Evolutionary conservation across 805 yeast genomes (phyloP).

Genomic region (Barnettozyma vustinii): DNA sequence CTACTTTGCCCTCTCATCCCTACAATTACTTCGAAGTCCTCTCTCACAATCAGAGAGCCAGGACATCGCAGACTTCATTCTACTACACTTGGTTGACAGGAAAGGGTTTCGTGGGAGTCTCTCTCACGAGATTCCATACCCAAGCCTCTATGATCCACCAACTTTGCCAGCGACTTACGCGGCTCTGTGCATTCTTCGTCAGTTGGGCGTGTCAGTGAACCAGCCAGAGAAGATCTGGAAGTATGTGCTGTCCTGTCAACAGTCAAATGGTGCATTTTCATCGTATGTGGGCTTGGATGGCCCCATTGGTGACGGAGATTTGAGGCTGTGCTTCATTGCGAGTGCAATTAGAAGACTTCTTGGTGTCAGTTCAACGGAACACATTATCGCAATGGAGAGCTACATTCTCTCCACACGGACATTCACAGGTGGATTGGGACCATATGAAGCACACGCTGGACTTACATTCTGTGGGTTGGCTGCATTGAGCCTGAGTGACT

Average conservation of each 20-base stretch:
- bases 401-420: conserved; percentile 35
- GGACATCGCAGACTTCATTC: conserved; percentile 39
- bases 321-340: conserved; percentile 73
- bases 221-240: conserved; percentile 42
- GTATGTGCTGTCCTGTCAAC: conserved; percentile 59
- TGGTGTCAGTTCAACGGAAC: background rate
- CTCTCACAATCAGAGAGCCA: conserved; percentile 25
- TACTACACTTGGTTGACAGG: conserved; percentile 36
- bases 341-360: conserved; percentile 36
- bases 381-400: conserved; percentile 32
- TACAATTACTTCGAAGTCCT: conserved; percentile 15
- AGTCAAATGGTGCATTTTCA: conserved; percentile 51
- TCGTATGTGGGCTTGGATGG: conserved; percentile 33
- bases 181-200: conserved; percentile 53
- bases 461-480: conserved; percentile 80
- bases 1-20: conserved; percentile 63
- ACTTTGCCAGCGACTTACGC: conserved; percentile 74
- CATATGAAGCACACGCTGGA: conserved; percentile 79
- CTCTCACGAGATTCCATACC: conserved; percentile 32
- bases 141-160: conserved; percentile 46
- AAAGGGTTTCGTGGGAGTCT: conserved; percentile 57
- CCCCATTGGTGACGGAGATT: conserved; percentile 59
- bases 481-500: conserved; percentile 40
- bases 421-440: conserved; percentile 71
- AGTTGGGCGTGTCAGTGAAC: conserved; percentile 33